Base-by-base conservation (phyloP, 2,329 filamentous ascomycete genomes). In the Neospermospora avenae region DNA sequence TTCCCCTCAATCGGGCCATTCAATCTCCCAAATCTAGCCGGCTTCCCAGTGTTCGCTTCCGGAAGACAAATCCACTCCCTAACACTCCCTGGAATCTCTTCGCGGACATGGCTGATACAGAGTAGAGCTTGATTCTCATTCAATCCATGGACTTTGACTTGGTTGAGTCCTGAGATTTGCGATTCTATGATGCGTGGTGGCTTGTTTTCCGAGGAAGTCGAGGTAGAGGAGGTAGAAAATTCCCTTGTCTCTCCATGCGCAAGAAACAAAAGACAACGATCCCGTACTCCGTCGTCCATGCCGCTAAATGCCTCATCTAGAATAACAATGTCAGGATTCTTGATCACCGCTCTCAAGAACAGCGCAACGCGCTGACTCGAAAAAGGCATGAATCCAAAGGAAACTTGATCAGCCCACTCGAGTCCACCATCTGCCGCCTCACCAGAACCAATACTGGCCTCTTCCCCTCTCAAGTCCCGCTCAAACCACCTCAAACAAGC, bases 301-400 rank as follows among this genome's bases (percentile, higher is more conserved):
- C 91, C 90, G 48, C 89, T 91, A 58, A 93, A 96, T 0, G 92
- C 88, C 76, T 96, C 92, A 70, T 96, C 92, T 0, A 96, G 81
- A 18, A 96, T 87, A 3, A 96, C 82, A 45, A 96, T 82, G 68
- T 95, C 90, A 0, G 90, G 88, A 62, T 84, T 84, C 75, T 93
- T 93, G 72, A 96, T 84, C 52, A 93, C 79, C 8, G 91, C 88
- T 1, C 92, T 84, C 13, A 98, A 78, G 73, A 98, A 93, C 1
- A 99, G 83, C 1, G 91, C 82, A 1, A 98, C 83, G 60, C 93
- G 87, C 76, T 99, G 95, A 0, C 89, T 84, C 4, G 87, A 89
- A 72, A 96, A 96, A 0, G 87, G 87, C 0, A 93, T 74, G 57
- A 89, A 84, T 52, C 90, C 88, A 71, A 96, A 93, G 37, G 84